phyloP scores from a whole-genome alignment of 148 eudicot species.

The Cornus controversa region DNA sequence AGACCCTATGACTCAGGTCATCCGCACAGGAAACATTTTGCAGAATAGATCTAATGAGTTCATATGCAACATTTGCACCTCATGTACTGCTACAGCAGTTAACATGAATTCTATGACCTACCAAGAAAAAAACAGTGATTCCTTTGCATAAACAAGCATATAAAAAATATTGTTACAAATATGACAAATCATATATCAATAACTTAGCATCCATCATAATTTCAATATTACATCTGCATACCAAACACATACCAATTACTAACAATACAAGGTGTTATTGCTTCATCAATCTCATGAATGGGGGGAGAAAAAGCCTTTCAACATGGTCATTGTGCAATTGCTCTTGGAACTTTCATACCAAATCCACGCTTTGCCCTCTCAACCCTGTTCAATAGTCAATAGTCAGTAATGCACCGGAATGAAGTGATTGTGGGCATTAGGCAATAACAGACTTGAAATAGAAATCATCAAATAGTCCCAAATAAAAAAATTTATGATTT shows the following conservation, averaged over 20 bases:
- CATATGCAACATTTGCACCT: too few relatives aligned
- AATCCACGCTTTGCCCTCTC: conserved; percentile 70
- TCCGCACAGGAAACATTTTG: too few relatives aligned
- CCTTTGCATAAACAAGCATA: not conserved
- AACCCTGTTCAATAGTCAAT: conserved; percentile 45
- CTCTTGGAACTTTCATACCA: conserved; percentile 72
- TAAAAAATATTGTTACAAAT: not conserved
- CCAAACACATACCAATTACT: not conserved
- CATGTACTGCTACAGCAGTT: too few relatives aligned
- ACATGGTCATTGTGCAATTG: conserved; percentile 18
- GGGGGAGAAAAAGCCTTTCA: not conserved
- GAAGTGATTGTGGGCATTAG: not conserved
- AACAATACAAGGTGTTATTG: not conserved
- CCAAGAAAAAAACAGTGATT: too few relatives aligned
- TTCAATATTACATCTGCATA: not conserved
- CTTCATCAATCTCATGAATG: not conserved
- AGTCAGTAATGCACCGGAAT: not conserved
- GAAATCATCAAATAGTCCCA: not conserved
- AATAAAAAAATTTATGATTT: not conserved
- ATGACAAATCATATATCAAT: not conserved
- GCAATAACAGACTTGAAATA: not conserved
- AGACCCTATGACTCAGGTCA: too few relatives aligned
- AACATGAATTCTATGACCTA: too few relatives aligned
- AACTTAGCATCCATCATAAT: not conserved
- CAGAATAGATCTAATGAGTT: too few relatives aligned